These are phyloP conservation scores for Microglena sp. DNA, from an alignment of 139 green algal genomes.

Conservation along the genomic window DNA sequence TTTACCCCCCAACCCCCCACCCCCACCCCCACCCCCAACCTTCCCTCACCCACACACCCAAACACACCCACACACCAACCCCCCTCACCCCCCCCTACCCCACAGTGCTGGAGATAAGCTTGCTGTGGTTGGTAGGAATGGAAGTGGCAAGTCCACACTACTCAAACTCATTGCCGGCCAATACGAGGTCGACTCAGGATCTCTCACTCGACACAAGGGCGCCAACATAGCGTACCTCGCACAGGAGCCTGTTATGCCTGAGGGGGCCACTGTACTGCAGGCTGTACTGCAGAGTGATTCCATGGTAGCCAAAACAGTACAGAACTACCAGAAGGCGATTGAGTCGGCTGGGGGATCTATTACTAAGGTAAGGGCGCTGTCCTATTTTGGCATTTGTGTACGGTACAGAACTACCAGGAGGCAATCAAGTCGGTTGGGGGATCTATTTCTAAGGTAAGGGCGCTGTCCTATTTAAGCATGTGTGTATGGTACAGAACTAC, in stretches of 20 bases:
- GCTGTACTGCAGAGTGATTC: constrained; percentile 36
- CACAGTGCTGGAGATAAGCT: constrained; percentile 46
- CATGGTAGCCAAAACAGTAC: constrained; percentile 22
- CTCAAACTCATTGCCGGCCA: constrained; percentile 50
- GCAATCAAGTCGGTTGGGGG: constrained; percentile 14
- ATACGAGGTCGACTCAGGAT: constrained; percentile 15
- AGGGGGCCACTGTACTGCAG: constrained; percentile 22
- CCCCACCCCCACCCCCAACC: too few species aligned
- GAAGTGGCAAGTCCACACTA: constrained; percentile 59
- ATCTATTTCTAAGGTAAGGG: constrained; percentile 23
- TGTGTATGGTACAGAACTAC: constrained; percentile 37
- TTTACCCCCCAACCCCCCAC: too few species aligned
- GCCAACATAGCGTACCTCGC: constrained; percentile 11
- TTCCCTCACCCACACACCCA: constrained; percentile 1
- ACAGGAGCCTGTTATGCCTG: constrained; percentile 36
- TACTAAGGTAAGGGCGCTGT: constrained; percentile 26
- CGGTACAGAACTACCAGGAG: constrained; percentile 32
- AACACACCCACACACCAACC: constrained; percentile 4
- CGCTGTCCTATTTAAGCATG: too few species aligned
- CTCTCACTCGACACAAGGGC: constrained; percentile 24
- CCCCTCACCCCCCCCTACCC: too few species aligned
- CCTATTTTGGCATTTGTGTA: too few species aligned
- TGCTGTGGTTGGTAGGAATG: constrained; percentile 57
- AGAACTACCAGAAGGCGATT: constrained; percentile 33
- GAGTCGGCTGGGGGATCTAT: constrained; percentile 5